Percentiles rank a stretch among this genome's conserved stretches.
These are phyloP conservation scores for Stipa capillata DNA, from an alignment of 176 grass and related monocot species.

Conservation along the genomic window DNA sequence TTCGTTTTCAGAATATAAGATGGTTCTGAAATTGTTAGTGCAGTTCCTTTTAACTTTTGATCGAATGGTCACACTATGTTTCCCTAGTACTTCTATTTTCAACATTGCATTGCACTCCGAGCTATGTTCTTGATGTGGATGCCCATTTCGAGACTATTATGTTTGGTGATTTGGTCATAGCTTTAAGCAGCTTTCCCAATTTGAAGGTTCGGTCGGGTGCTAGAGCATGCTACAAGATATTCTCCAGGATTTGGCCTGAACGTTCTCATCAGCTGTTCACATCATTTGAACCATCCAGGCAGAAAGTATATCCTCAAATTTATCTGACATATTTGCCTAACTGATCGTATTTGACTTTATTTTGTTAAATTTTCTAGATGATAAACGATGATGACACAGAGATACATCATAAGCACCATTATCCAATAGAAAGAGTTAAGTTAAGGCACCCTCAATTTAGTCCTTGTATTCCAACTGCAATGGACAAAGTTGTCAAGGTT, in stretches of 20 bases:
- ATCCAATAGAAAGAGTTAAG: conserved; percentile 34
- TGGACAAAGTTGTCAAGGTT: conserved; percentile 45
- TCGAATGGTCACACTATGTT: not conserved
- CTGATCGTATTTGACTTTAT: conserved; percentile 1
- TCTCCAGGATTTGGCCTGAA: conserved; percentile 81
- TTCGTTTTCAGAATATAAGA: not conserved
- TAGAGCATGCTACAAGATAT: conserved; percentile 80
- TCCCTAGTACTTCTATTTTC: not conserved
- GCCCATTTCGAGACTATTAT: not conserved
- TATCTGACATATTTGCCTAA: not conserved
- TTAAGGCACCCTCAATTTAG: conserved; percentile 15
- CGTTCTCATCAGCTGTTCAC: conserved; percentile 60
- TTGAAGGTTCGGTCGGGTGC: conserved; percentile 72
- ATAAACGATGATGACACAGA: conserved; percentile 62
- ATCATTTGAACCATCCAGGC: conserved; percentile 81
- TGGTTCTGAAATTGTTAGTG: not conserved
- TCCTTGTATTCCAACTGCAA: conserved; percentile 16
- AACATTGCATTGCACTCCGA: not conserved
- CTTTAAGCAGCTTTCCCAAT: not conserved
- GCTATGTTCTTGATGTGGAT: not conserved
- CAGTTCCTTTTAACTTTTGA: not conserved
- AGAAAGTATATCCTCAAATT: conserved; percentile 61
- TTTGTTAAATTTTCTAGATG: conserved; percentile 37
- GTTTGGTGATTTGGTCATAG: not conserved
- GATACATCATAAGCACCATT: conserved; percentile 41